Evolutionary conservation across 371 early-diverging fungal species (phyloP), one percentile per base, ranked within the genome.

Genomic region (Cokeromyces recurvatus): DNA sequence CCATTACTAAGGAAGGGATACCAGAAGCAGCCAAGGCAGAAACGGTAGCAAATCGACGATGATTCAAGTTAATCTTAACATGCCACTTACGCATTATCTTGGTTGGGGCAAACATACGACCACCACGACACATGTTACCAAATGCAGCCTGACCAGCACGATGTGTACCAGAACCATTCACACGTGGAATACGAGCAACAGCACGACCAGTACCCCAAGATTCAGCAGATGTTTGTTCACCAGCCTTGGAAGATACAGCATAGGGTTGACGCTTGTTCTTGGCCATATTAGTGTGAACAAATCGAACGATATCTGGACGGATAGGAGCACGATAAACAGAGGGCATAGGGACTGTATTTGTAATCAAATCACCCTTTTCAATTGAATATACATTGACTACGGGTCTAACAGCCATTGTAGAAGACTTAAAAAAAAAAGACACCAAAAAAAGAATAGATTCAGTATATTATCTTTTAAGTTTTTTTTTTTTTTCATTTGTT

Each of bases 131-230:
- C 51, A 51, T 51, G 51, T 51, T 51, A 51, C 51, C 51, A 84
- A 98, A 99, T 59, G 99, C 99, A 65, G 97, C 98, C 55, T 99
- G 99, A 70, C 99, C 99, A 63, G 99, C 88, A 73, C 99, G 91
- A 85, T 92, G 92, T 53, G 99, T 99, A 81, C 99, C 99, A 59
- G 91, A 84, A 66, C 98, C 99, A 57, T 85, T 82, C 48, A 99
- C 98, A 84, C 99, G 92, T 61, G 99, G 99, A 67, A 99, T 98
- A 94, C 99, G 94, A 48, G 99, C 97, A 66, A 99, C 95, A 70
- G 99, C 99, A 81, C 99, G 94, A 90, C 94, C 94, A 43, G 97
- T 99, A 84, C 99, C 99, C 99, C 99, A 99, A 51, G 98, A 97
- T 76, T 91, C 94, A 55, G 99, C 99, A 56, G 97, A 96, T 69